phyloP scores from a whole-genome alignment of 2,329 filamentous ascomycete species.

The Taxawa tesnikishii region DNA sequence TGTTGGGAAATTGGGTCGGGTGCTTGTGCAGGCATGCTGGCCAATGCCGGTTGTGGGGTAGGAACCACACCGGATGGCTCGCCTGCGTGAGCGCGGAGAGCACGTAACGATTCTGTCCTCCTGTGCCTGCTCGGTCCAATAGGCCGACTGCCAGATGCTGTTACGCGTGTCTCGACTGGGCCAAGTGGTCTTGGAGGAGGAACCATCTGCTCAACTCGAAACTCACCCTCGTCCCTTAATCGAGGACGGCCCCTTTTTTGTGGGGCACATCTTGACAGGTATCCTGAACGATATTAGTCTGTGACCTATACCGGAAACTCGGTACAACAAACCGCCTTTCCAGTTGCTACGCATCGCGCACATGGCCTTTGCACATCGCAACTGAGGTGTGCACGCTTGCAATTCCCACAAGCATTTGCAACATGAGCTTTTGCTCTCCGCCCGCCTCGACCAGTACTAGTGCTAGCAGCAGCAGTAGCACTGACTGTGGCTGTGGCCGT shows the following conservation, averaged over 20 bases:
- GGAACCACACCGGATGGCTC: constrained; percentile 1
- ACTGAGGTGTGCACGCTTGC: constrained; percentile 68
- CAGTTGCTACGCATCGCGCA: constrained; percentile 62
- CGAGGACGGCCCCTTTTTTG: constrained; percentile 73
- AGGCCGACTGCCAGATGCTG: constrained; percentile 7
- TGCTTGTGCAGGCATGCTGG: background rate
- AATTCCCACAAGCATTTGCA: constrained; percentile 73
- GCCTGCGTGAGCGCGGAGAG: constrained; percentile 12
- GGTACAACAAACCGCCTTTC: constrained; percentile 47
- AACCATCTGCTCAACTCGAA: constrained; percentile 1
- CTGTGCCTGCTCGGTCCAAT: constrained; percentile 15
- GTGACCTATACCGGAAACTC: too few relatives aligned
- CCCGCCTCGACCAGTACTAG: constrained; percentile 9
- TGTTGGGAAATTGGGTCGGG: background rate
- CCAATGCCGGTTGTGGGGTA: background rate
- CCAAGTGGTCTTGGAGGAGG: background rate
- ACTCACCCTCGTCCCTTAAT: constrained; percentile 51
- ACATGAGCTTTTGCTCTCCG: constrained; percentile 50
- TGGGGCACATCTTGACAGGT: constrained; percentile 74
- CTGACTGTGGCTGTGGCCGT: background rate
- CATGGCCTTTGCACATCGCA: constrained; percentile 61
- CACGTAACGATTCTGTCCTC: constrained; percentile 20
- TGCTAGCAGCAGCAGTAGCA: constrained; percentile 1
- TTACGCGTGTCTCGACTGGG: background rate
- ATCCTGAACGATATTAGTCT: constrained; percentile 50